Percentiles rank a stretch among this genome's conserved stretches.
Evolutionary conservation across 2,329 filamentous ascomycete species (phyloP).

Genomic region (Curvularia sp.): DNA sequence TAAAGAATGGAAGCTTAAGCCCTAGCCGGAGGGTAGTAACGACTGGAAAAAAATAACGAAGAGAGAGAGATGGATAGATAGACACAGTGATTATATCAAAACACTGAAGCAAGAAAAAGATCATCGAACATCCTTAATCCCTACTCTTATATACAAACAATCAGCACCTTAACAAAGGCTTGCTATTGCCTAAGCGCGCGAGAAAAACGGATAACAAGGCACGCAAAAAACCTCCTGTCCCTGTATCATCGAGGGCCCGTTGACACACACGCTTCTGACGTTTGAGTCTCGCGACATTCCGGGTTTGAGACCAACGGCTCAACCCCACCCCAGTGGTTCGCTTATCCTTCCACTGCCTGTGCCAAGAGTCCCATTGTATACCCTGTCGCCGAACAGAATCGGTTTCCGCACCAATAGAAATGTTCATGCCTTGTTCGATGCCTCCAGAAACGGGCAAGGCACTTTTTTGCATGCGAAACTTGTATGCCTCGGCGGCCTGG

Average conservation of each 20-base stretch:
- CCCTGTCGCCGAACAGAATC: slow-evolving; percentile 6
- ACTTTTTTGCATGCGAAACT: slow-evolving; percentile 11
- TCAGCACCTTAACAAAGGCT: background rate
- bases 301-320: slow-evolving; percentile 16
- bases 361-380: background rate
- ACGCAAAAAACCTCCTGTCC: slow-evolving; percentile 7
- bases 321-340: background rate
- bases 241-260: slow-evolving; percentile 17
- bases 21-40: slow-evolving; percentile 19
- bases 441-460: slow-evolving; percentile 3
- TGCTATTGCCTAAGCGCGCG: slow-evolving; percentile 12
- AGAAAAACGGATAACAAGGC: slow-evolving; percentile 18
- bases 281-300: slow-evolving; percentile 15
- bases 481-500: slow-evolving; percentile 10
- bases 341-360: background rate
- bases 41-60: slow-evolving; percentile 8
- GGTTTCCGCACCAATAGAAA: slow-evolving; percentile 4
- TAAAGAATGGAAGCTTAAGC: slow-evolving; percentile 12
- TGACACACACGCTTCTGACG: slow-evolving; percentile 7
- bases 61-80: slow-evolving; percentile 6
- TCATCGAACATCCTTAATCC: slow-evolving; percentile 8
- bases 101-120: slow-evolving; percentile 4
- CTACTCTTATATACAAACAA: slow-evolving; percentile 8
- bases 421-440: background rate
- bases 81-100: slow-evolving; percentile 7